Percentiles rank a stretch among this genome's conserved stretches.
phyloP scores from a whole-genome alignment of 345 rosid species.

The Citrus sp. region DNA sequence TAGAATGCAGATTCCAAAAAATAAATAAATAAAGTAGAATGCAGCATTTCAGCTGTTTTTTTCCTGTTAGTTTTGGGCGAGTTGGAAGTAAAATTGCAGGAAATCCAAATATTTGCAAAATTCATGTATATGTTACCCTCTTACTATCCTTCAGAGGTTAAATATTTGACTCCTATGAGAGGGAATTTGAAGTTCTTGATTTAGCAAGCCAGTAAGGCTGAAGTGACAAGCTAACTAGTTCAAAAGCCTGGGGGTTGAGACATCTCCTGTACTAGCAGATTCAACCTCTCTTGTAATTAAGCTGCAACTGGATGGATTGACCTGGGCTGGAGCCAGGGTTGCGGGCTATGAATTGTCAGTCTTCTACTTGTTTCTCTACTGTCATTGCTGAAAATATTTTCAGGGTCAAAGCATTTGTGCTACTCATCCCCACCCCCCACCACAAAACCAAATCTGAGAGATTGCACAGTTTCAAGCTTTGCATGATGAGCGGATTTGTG shows the following conservation, averaged over 20 bases:
- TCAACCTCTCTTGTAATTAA: neutral
- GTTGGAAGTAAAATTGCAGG: neutral
- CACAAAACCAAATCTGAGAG: neutral
- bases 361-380: neutral
- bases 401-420: neutral
- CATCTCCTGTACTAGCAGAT: neutral
- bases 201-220: neutral
- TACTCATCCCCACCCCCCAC: too few relatives aligned
- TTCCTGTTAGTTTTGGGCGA: neutral
- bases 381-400: neutral
- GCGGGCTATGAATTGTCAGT: neutral
- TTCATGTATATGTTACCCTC: neutral
- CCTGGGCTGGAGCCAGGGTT: neutral
- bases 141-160: neutral
- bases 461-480: neutral
- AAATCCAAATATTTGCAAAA: neutral
- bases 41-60: neutral
- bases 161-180: neutral
- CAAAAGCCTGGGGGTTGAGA: neutral
- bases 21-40: neutral
- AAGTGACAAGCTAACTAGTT: constrained; percentile 4
- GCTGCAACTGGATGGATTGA: neutral
- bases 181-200: neutral
- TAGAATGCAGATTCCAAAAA: neutral
- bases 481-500: neutral